A percentile compares a stretch with the other conserved stretches of the same genome.
These are phyloP conservation scores for Globisporangium cederbergense DNA, from an alignment of 352 stramenopile species.

Conservation along the genomic window DNA sequence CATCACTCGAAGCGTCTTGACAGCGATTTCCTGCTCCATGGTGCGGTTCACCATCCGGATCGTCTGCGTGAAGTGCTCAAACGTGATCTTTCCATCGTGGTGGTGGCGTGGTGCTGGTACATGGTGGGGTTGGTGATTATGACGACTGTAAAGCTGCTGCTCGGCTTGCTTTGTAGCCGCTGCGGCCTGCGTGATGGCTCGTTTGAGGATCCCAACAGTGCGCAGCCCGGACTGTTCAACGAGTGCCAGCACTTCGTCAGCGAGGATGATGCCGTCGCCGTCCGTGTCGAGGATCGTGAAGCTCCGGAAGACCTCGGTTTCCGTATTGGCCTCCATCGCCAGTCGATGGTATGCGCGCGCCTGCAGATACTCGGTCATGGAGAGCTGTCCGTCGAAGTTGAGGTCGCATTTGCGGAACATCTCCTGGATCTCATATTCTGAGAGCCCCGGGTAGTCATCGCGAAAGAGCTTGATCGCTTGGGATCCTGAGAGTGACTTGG, in stretches of 20 bases:
- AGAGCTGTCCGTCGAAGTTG: constrained; percentile 53
- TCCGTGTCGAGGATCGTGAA: constrained; percentile 67
- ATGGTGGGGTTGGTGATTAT: neutral
- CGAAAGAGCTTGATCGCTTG: constrained; percentile 57
- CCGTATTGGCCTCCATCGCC: constrained; percentile 45
- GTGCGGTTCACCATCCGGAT: constrained; percentile 63
- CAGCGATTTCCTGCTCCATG: constrained; percentile 60
- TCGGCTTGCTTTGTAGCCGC: constrained; percentile 34
- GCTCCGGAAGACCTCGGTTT: constrained; percentile 52
- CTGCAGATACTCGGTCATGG: constrained; percentile 55
- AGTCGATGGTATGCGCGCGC: constrained; percentile 53
- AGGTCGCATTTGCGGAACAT: constrained; percentile 61
- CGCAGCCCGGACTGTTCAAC: constrained; percentile 50
- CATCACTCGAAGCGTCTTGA: constrained; percentile 49
- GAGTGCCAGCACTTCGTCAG: constrained; percentile 41
- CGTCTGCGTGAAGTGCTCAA: constrained; percentile 50
- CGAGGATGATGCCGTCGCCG: constrained; percentile 49
- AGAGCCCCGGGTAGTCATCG: constrained; percentile 59
- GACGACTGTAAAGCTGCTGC: neutral
- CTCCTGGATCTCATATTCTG: constrained; percentile 55
- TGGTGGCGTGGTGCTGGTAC: neutral
- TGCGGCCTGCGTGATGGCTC: constrained; percentile 42
- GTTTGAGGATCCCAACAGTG: constrained; percentile 40
- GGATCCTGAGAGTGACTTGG: constrained; percentile 27
- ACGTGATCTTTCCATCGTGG: constrained; percentile 61